Base-by-base conservation (phyloP, 768 basidiomycete genomes). In the Boletellus emodensis region DNA sequence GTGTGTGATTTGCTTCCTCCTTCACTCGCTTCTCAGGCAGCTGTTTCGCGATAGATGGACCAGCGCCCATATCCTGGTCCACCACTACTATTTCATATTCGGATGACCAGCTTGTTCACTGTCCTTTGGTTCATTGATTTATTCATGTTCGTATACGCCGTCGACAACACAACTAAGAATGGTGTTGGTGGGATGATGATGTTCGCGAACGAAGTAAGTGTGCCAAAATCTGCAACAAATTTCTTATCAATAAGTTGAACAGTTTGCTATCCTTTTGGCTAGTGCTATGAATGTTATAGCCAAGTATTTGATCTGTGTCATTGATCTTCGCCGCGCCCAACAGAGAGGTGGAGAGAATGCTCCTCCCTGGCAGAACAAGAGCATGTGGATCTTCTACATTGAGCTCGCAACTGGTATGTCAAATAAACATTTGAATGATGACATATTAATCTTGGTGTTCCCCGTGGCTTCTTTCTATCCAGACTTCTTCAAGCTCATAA, bases 301-400 rank as follows among this genome's bases (percentile, higher is more conserved):
- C 44, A 92, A 95, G 68, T 97, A 97, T 64, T 57, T 80, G 17
- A 79, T 97, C 44, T 90, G 87, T 38, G 68, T 86, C 14, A 78
- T 89, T 53, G 96, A 99, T 65, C 70, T 93, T 41, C 77, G 90
- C 26, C 78, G 91, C 20, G 92, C 94, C 2, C 80, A 83, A 42
- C 73, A 75, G 46, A 71, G 86, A 49, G 90, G 90, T 34, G 89
- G 89, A 28, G 90, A 88, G 67, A 87, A 87, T 66, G 84, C 89
- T 2, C 85, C 93, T 55, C 82, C 86, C 41, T 98, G 96, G 96
- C 94, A 99, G 68, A 87, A 94, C 63, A 98, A 97, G 76, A 93
- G 90, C 73, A 94, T 97, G 85, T 94, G 84, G 77, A 75, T 89
- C 9, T 97, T 96, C 73, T 98, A 97, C 64, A 83, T 97, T 50